Percentiles rank a stretch among this genome's conserved stretches.
Conservation (phyloP, 1,284 basidiomycete genomes). For the Fomitopsis schrenkii region DNA sequence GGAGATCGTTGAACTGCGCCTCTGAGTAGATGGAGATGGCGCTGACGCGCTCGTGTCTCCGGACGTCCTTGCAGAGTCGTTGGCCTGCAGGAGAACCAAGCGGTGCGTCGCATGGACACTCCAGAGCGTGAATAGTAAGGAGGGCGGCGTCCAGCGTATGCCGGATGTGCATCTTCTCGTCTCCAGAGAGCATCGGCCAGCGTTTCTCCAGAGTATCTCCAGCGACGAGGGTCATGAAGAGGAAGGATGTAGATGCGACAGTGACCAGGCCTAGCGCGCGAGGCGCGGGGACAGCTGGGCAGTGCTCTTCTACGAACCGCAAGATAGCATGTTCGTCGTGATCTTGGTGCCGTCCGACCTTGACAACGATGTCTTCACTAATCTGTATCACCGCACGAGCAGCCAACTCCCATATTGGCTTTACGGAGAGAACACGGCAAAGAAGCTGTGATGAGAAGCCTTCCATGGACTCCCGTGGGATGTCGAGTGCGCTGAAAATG, state of each 20-base stretch:
- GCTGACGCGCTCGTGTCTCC: slow-evolving; percentile 7
- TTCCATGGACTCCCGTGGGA: background rate
- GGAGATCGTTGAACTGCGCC: slow-evolving; percentile 22
- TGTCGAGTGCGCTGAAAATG: background rate
- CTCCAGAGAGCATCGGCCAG: slow-evolving; percentile 3
- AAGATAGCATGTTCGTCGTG: slow-evolving; percentile 7
- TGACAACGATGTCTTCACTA: slow-evolving; percentile 1
- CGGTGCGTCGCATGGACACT: background rate
- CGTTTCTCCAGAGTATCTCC: slow-evolving; percentile 14
- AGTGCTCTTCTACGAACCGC: slow-evolving; percentile 3
- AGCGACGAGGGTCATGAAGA: slow-evolving; percentile 20
- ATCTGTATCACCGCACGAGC: slow-evolving; percentile 3
- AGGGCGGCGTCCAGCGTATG: background rate
- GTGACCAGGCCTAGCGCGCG: slow-evolving; percentile 11
- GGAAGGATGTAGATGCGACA: slow-evolving; percentile 11
- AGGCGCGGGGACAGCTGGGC: slow-evolving; percentile 11
- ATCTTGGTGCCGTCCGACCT: background rate
- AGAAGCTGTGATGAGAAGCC: background rate
- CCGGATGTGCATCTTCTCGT: slow-evolving; percentile 6
- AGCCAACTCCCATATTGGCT: background rate
- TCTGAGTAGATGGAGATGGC: slow-evolving; percentile 7
- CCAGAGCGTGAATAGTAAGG: background rate
- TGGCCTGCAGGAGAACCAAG: slow-evolving; percentile 6
- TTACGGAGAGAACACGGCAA: background rate
- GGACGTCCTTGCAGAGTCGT: slow-evolving; percentile 16